Evolutionary conservation across 2,329 filamentous ascomycete genomes (phyloP), one percentile per base, ranked within the genome.

Genomic region (Fusarium bulbicola): DNA sequence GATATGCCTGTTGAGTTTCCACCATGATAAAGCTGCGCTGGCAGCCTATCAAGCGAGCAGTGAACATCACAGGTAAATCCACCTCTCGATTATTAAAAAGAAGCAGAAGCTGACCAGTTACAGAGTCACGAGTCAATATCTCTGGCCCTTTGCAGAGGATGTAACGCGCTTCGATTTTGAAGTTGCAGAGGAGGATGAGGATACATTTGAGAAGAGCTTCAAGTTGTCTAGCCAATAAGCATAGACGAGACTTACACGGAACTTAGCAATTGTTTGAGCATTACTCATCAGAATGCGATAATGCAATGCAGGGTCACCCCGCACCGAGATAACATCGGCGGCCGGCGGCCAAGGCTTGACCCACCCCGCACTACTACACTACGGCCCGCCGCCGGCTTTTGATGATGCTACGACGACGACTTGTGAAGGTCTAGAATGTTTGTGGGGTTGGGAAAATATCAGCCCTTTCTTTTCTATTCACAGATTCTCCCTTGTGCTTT

Each of bases 141-240:
- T 89, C 13, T 87, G 85, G 78, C 87, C 87, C 1, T 89, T 82
- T 72, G 85, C 84, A 24, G 86, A 89, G 57, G 86, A 89, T 63
- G 77, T 89, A 3, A 82, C 82, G 21, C 80, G 87, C 24, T 89
- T 88, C 73, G 87, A 89, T 70, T 89, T 89, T 69, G 86, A 89
- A 60, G 84, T 87, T 28, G 82, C 83, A 7, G 66, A 77, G 15
- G 81, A 82, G 47, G 83, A 84, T 66, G 81, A 84, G 64, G 59
- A 71, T 45, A 61, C 77, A 42, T 77, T 76, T 63, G 63, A 75
- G 21, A 70, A 36, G 30, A 61, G 37, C 16, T 74, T 74, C 18
- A 59, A 73, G 1, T 39, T 70, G n/a, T 37, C 30, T 16, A 14
- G 6, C 26, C 43, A 54, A 24, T 28, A 3, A 28, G 26, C 11